Base-by-base conservation (phyloP, 1,139 yeast species). In the Kurtzmaniella natalensis region DNA sequence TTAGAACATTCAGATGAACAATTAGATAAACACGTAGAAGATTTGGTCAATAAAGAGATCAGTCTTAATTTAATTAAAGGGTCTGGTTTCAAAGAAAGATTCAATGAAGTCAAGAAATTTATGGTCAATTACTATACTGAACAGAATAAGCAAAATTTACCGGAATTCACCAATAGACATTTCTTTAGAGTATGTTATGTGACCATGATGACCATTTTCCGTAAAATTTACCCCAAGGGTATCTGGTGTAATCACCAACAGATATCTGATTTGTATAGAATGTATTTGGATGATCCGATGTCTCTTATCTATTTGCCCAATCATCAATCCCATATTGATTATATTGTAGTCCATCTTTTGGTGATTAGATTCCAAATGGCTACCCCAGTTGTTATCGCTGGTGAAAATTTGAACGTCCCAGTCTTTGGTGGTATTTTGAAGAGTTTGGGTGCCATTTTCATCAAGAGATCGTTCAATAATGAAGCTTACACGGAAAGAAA, bases 291-390 rank as follows among this genome's bases (percentile, higher is more conserved):
- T 27, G 54, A 68, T 38, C 75, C 75, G 2, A 64, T 66, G 71
- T 64, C 72, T 3, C 57, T 69, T 25, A 46, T 67, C 24, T 65
- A 56, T 39, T 57, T 66, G 32, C 74, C 75, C 7, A 66, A 81
- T 45, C 86, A 79, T 57, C 78, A 77, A 50, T 74, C 81, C 14
- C 86, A 79, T 48, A 63, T 78, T 30, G 86, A 79, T 53, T 79
- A 79, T 46, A 76, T 79, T 41, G 72, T 80, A 30, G 50, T 80
- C 35, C 85, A 79, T 46, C 62, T 78, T 37, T 59, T 78, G 30
- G 65, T 78, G 38, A 69, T 76, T 44, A 56, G 84, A 27, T 66
- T 78, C 44, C 79, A 78, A 27, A 57, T 79, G 40, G 64, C 81
- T 8, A 55, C 70, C 9, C 86, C 86, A 1, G 57, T 73, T 3